Evolutionary conservation across 106 monocot genomes (phyloP).

Genomic region (Chionographis japonica): DNA sequence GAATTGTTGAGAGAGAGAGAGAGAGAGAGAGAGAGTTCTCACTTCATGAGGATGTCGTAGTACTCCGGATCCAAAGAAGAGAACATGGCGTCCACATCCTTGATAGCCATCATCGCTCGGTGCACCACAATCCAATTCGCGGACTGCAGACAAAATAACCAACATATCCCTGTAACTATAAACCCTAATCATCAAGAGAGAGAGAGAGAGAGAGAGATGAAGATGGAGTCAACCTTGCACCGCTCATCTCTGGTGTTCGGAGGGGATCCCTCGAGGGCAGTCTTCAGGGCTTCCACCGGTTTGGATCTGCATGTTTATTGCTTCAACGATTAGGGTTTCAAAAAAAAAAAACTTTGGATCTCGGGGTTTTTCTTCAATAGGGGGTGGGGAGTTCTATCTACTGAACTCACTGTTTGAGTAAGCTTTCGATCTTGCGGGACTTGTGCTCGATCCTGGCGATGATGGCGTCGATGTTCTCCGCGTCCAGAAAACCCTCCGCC

Average conservation of each 20-base stretch:
- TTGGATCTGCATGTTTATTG: constrained; percentile 45
- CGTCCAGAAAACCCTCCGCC: constrained; percentile 31
- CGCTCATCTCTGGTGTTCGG: constrained; percentile 78
- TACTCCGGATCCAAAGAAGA: constrained; percentile 83
- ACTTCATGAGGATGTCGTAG: constrained; percentile 99
- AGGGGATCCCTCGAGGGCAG: constrained; percentile 71
- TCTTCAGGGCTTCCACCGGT: constrained; percentile 89
- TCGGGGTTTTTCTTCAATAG: not conserved
- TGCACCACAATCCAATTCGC: constrained; percentile 97
- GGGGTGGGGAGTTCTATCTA: not conserved
- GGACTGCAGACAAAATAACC: constrained; percentile 42
- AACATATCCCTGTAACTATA: not conserved
- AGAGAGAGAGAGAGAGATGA: not conserved
- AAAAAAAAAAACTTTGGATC: not conserved
- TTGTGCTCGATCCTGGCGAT: constrained; percentile 89
- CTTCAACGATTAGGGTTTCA: no score
- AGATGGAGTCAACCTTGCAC: constrained; percentile 61
- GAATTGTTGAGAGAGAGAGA: no score
- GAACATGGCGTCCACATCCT: constrained; percentile 82
- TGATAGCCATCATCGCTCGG: constrained; percentile 90
- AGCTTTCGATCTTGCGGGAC: constrained; percentile 81
- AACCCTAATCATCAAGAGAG: not conserved
- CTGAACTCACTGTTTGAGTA: constrained; percentile 70
- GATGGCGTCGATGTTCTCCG: constrained; percentile 80
- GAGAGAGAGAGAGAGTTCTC: constrained; percentile 2